Percentiles rank a stretch among this genome's conserved stretches.
Evolutionary conservation across 805 yeast genomes (phyloP).

Genomic region (Nakazawaea wickerhamii): DNA sequence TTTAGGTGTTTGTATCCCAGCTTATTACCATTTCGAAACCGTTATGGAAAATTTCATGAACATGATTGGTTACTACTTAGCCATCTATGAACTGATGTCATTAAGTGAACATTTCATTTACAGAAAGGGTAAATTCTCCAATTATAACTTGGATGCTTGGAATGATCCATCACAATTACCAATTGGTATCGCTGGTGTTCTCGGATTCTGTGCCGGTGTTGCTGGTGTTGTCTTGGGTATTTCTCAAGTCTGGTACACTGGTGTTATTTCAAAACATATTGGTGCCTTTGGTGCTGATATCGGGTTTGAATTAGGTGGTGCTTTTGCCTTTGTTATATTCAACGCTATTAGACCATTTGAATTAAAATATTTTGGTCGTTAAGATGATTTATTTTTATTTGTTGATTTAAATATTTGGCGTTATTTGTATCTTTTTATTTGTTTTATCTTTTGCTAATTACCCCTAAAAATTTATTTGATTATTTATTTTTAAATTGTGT

Average conservation of each 20-base stretch:
- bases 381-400: slow-evolving; percentile 4
- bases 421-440: neutral
- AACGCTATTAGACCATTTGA: slow-evolving; percentile 58
- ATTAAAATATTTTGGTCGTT: slow-evolving; percentile 54
- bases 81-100: slow-evolving; percentile 72
- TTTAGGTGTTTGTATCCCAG: slow-evolving; percentile 86
- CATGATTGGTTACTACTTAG: slow-evolving; percentile 85
- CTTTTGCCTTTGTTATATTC: slow-evolving; percentile 60
- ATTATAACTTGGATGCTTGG: slow-evolving; percentile 62
- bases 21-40: slow-evolving; percentile 62
- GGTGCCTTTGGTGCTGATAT: slow-evolving; percentile 77
- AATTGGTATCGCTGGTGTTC: slow-evolving; percentile 69
- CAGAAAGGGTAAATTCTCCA: slow-evolving; percentile 49
- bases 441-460: neutral
- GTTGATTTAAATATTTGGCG: neutral
- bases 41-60: slow-evolving; percentile 88
- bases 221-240: slow-evolving; percentile 87
- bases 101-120: slow-evolving; percentile 81
- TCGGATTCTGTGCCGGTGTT: slow-evolving; percentile 77
- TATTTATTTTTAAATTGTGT: too few relatives aligned
- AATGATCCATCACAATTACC: slow-evolving; percentile 56
- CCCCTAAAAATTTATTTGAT: too few relatives aligned
- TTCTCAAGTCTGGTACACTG: slow-evolving; percentile 80
- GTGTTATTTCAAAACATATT: slow-evolving; percentile 57
- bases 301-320: slow-evolving; percentile 74